A percentile compares a stretch with the other conserved stretches of the same genome.
Evolutionary conservation across 1,139 yeast genomes (phyloP).

Genomic region (Insectozyma bohioensis): DNA sequence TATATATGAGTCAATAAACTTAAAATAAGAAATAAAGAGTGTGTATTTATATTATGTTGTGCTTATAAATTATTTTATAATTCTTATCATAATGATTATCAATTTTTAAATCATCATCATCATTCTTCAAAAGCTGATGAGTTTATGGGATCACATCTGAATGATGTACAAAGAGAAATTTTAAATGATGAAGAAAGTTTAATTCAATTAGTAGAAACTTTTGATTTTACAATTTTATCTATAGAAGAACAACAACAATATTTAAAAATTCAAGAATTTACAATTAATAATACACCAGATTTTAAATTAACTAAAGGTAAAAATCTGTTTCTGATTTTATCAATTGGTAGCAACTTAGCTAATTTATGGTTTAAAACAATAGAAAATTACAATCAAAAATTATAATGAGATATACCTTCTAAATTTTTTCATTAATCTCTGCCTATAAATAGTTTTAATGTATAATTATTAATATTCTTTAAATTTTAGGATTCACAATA

Average conservation of each 20-base stretch:
- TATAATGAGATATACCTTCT: too few species aligned
- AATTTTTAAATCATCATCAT: constrained; percentile 4
- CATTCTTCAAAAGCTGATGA: constrained; percentile 20
- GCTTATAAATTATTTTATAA: too few species aligned
- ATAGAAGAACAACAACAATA: constrained; percentile 47
- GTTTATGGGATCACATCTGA: constrained; percentile 15
- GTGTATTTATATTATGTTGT: too few species aligned
- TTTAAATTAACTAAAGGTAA: constrained; percentile 32
- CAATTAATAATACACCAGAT: constrained; percentile 32
- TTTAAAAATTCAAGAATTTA: constrained; percentile 35
- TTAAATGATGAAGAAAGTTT: constrained; percentile 44
- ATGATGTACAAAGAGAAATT: constrained; percentile 37
- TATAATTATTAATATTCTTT: too few species aligned
- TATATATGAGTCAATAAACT: not conserved
- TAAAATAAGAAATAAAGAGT: not conserved
- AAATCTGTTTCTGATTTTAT: too few species aligned
- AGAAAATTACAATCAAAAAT: too few species aligned
- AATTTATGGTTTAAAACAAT: too few species aligned
- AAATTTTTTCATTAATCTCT: too few species aligned
- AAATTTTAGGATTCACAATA: too few species aligned
- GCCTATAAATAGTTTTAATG: too few species aligned
- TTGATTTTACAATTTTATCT: constrained; percentile 35
- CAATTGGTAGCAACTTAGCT: too few species aligned
- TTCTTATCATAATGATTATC: too few species aligned
- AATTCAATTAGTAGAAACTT: constrained; percentile 35